phyloP scores from a whole-genome alignment of 441 rosid species.

The Melastoma candidum region DNA sequence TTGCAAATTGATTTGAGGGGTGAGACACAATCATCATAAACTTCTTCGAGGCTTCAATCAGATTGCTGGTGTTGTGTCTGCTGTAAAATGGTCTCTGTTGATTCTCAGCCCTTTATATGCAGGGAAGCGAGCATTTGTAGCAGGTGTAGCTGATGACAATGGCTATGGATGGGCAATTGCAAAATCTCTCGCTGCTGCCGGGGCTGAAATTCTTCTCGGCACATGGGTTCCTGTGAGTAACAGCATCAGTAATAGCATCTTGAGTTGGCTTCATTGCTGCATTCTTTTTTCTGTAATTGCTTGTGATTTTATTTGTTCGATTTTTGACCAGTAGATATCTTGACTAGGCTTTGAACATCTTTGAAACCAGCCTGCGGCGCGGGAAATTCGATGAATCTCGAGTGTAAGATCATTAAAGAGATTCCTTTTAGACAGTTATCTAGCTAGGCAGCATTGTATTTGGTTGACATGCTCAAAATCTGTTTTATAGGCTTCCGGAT shows the following conservation, averaged over 20 bases:
- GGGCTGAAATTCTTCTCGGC: slow-evolving; percentile 10
- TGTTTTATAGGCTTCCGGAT: slow-evolving; percentile 61
- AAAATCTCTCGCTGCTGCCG: slow-evolving; percentile 11
- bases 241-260: not conserved
- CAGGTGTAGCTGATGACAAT: slow-evolving; percentile 12
- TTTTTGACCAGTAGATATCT: not conserved
- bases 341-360: slow-evolving; percentile 12
- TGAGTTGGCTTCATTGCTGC: not conserved
- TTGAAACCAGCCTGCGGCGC: slow-evolving; percentile 13
- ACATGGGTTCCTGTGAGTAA: slow-evolving; percentile 9
- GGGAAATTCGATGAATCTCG: slow-evolving; percentile 11
- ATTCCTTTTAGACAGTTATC: no score
- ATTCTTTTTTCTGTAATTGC: not conserved
- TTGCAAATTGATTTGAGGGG: slow-evolving; percentile 8
- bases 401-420: no score
- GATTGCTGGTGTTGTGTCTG: not conserved
- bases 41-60: not conserved
- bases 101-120: not conserved
- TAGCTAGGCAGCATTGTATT: no score
- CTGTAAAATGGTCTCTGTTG: not conserved
- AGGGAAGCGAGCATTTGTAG: slow-evolving; percentile 16
- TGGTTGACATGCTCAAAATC: no score
- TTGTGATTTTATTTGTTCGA: not conserved
- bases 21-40: not conserved
- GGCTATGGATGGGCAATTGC: slow-evolving; percentile 11